Percentiles rank a stretch among this genome's conserved stretches.
Conservation (phyloP, 1,284 basidiomycete genomes). For the Cutaneotrichosporon dermatis region DNA sequence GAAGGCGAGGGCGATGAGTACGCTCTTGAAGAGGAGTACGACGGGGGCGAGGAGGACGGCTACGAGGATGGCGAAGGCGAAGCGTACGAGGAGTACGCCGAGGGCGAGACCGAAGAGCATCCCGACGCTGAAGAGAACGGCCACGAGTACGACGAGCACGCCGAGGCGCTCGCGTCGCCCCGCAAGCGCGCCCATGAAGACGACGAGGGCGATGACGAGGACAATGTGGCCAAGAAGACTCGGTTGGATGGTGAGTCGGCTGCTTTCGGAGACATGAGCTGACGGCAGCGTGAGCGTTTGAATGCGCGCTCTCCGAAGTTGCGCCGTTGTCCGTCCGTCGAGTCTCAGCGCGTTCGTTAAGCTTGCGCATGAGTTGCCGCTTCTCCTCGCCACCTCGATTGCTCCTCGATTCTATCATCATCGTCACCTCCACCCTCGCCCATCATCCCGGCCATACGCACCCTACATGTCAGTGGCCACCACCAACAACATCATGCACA, state of each 20-base stretch:
- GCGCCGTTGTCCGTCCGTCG: too few relatives aligned
- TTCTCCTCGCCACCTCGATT: too few relatives aligned
- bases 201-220: conserved; percentile 6
- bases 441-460: too few relatives aligned
- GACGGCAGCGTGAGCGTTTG: background rate
- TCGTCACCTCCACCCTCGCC: too few relatives aligned
- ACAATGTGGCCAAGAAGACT: conserved; percentile 8
- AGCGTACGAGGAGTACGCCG: conserved; percentile 4
- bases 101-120: background rate
- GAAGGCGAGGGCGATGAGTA: background rate
- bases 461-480: too few relatives aligned
- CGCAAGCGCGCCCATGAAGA: conserved; percentile 9
- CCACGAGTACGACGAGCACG: background rate
- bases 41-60: background rate
- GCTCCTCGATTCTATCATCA: too few relatives aligned
- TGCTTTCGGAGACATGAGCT: background rate
- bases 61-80: background rate
- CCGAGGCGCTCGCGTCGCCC: background rate
- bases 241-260: conserved; percentile 13
- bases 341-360: background rate
- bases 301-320: too few relatives aligned
- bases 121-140: background rate
- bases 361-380: background rate
- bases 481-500: too few relatives aligned
- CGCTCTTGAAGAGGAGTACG: background rate